Evolutionary conservation across 257 asterid species (phyloP), one percentile per base, ranked within the genome.

Genomic region (Thymus mandschuricus): DNA sequence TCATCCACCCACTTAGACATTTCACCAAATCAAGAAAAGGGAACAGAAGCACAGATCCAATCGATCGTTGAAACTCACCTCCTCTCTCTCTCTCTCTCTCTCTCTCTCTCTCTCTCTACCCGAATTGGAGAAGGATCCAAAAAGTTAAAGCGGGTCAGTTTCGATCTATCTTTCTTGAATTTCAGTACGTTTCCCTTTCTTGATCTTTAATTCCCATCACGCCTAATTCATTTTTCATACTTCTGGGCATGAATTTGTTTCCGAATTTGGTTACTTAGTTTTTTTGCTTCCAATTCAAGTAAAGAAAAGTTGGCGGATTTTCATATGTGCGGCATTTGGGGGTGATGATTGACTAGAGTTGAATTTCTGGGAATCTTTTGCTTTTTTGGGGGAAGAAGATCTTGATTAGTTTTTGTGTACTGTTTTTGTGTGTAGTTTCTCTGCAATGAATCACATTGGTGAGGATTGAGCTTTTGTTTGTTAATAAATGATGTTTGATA

Each of bases 21-120:
- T 56, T 49, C 71, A 55, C 76, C 81, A 64, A 75, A 60, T 50
- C 29, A 15, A 6, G 50, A 34, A 71, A 61, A 31, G 3, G 27
- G 10, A 13, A 30, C 10, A 11, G 5, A 30, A 29, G 1, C 7
- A 13, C 75, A 75, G 80, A 82, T 82, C 86, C 72, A 44, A 73
- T 70, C 76, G 57, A 50, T 51, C 48, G 12, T 33, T 55, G 34
- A 34, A 30, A 13, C 40, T 34, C 11, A 2, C 9, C 9, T 5
- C 48, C 28, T 27, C 31, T 33, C 56, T 43, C 66, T 21, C 38
- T 54, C 31, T 33, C 56, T 43, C 66, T 21, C 38, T 54, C 8
- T 29, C 56, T 43, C 66, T 21, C 38, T 54, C 31, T 33, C 56
- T 43, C 66, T 21, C 38, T 54, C 8, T 29, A 55, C 62, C 60